Evolutionary conservation across 2,329 filamentous ascomycete genomes (phyloP), one percentile per base, ranked within the genome.

Genomic region (Cordyceps fumosorosea): DNA sequence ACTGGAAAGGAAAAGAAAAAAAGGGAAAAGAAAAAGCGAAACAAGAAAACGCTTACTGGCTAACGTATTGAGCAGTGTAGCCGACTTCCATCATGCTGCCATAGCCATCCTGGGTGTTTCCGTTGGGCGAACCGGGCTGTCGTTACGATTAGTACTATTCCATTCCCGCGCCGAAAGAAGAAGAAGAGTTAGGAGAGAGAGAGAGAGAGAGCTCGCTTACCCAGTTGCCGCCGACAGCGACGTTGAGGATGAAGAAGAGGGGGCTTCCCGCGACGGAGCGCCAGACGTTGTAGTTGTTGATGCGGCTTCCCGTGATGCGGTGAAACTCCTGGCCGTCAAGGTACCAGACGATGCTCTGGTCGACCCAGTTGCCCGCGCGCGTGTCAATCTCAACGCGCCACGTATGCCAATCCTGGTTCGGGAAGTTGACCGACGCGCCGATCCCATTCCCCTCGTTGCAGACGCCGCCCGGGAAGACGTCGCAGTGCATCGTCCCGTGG

Each of bases 161-260:
- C n/a, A n/a, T n/a, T n/a, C n/a, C n/a, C n/a, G n/a, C 56, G 3
- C 11, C 1, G 45, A 24, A 22, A 26, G 45, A 7, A 18, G 16
- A 37, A 11, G 18, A 20, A 6, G 3, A 22, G 2, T 1, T 7
- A 29, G 29, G 29, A 29, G 29, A 29, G 20, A 32, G 22, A 5
- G 8, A 11, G 32, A 22, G 24, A 51, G 45, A 50, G 14, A 3
- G 4, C 18, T 20, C 62, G 77, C 80, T 70, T 73, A 81, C 81
- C 78, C 73, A 80, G 66, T 77, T 72, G 29, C 82, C 82, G 11
- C 82, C 82, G 34, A 85, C 78, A 52, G 83, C 82, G 5, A 85
- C 73, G 64, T 85, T 84, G 58, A 85, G 69, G 60, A 85, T 78
- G 56, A 84, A 69, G 65, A 77, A 83, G 68, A 82, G 67, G 2